Evolutionary conservation across 2,329 filamentous ascomycete genomes (phyloP).

Genomic region (Furcasterigmium sp.): DNA sequence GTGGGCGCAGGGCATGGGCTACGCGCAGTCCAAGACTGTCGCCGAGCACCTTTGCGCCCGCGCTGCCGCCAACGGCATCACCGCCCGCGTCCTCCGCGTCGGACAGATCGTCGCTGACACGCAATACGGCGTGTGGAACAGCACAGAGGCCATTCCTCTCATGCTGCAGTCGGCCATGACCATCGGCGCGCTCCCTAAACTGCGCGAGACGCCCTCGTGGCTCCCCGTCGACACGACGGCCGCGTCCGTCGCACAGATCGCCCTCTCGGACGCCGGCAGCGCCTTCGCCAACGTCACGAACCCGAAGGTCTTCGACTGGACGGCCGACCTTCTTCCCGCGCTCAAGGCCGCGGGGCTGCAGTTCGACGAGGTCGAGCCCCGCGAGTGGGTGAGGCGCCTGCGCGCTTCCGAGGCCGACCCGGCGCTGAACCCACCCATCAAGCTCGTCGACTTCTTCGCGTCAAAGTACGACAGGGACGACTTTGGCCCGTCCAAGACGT

Average conservation of each 20-base stretch:
- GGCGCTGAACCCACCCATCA: conserved; percentile 42
- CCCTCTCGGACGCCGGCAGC: conserved; percentile 18
- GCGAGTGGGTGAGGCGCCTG: conserved; percentile 38
- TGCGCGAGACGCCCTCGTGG: conserved; percentile 40
- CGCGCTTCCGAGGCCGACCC: conserved; percentile 38
- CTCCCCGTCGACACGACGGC: conserved; percentile 41
- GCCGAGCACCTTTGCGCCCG: conserved; percentile 29
- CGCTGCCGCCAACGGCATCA: conserved; percentile 25
- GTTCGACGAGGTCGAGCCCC: conserved; percentile 36
- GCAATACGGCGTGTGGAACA: conserved; percentile 42
- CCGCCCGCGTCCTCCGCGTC: conserved; percentile 33
- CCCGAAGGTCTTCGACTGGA: conserved; percentile 42
- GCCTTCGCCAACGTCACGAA: conserved; percentile 45
- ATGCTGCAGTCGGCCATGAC: conserved; percentile 41
- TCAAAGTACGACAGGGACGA: conserved; percentile 30
- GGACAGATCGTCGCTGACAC: conserved; percentile 48
- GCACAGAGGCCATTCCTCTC: conserved; percentile 45
- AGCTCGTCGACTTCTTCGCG: conserved; percentile 46
- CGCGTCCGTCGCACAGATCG: conserved; percentile 30
- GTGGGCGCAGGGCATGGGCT: conserved; percentile 36
- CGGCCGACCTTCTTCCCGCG: conserved; percentile 41
- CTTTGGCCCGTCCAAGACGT: conserved; percentile 35
- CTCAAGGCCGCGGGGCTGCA: conserved; percentile 35
- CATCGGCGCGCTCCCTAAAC: conserved; percentile 35
- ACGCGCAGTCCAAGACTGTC: conserved; percentile 35